Base-by-base conservation (phyloP, 2,329 filamentous ascomycete genomes). In the Shiraia bambusicola region DNA sequence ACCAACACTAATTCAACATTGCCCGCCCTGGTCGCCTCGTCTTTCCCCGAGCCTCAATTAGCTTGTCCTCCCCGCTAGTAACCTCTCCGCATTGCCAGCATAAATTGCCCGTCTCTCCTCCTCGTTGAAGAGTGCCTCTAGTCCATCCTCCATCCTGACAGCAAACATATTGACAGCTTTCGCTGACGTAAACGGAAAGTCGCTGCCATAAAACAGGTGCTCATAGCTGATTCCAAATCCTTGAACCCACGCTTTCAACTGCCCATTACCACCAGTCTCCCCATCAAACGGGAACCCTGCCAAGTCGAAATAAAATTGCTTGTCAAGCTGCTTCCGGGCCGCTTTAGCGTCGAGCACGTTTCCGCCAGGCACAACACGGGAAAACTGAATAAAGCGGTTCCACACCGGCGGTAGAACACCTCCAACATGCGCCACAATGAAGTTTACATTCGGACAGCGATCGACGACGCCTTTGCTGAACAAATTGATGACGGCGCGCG, bases 241-340 rank as follows among this genome's bases (percentile, higher is more conserved):
- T 10, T 72, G 54, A 12, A 79, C 54, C 40, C 79, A 59, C 1
- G 73, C 76, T 37, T 72, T 69, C 24, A 79, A 66, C 58, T 79
- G 76, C 9, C 73, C 65, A 6, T 45, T 36, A 1, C 57, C 63
- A 0, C 58, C 63, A 1, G 69, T 71, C 12, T 55, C 48, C 4
- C 59, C 60, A 34, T 63, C 61, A 40, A 79, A 77, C 0, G 70
- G 66, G n/a, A 76, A 71, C 0, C 76, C 77, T 0, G 76, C 76
- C 24, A 79, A 54, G 52, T 80, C 77, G 44, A 79, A 78, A 56
- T 71, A 80, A 45, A 79, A 76, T 22, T 73, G 72, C 26, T 46
- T 49, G 15, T 55, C 51, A 12, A 75, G 54, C 26, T 67, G 65
- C 30, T 52, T 52, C 12, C 56, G 47, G 1, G 70, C 65, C 1